Percentiles rank a stretch among this genome's conserved stretches.
Conservation (phyloP, 768 basidiomycete genomes). For the Boletales sp. region DNA sequence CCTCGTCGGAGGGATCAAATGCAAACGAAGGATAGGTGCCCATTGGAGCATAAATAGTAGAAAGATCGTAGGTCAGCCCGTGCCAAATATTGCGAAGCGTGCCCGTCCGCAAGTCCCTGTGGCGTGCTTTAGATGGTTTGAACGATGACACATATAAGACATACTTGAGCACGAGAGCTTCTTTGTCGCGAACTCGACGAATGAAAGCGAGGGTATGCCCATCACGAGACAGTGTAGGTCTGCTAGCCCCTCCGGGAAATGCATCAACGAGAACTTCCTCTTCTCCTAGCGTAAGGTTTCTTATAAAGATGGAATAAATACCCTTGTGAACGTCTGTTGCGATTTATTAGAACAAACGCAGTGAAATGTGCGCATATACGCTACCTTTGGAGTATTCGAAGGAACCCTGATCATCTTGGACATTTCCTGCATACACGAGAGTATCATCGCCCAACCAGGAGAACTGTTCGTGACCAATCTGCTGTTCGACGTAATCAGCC, state of each 20-base stretch:
- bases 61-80: constrained; percentile 67
- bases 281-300: constrained; percentile 54
- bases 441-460: constrained; percentile 58
- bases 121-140: constrained; percentile 1
- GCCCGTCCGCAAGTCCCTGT: constrained; percentile 64
- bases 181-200: constrained; percentile 67
- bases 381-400: constrained; percentile 69
- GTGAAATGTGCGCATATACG: background rate
- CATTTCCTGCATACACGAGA: constrained; percentile 66
- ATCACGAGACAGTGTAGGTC: constrained; percentile 68
- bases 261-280: constrained; percentile 52
- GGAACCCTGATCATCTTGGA: constrained; percentile 40
- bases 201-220: constrained; percentile 71
- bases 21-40: constrained; percentile 77
- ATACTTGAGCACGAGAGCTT: constrained; percentile 70
- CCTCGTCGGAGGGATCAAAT: constrained; percentile 36
- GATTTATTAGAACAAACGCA: background rate
- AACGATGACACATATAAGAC: constrained; percentile 11
- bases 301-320: constrained; percentile 68
- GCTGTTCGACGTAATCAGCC: constrained; percentile 60
- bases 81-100: constrained; percentile 64
- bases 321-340: constrained; percentile 61
- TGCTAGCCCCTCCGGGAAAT: constrained; percentile 67
- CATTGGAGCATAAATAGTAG: constrained; percentile 65
- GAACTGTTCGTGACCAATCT: constrained; percentile 72